Evolutionary conservation across 2,329 filamentous ascomycete species (phyloP), one percentile per base, ranked within the genome.

Genomic region (Clarireedia hainanense): DNA sequence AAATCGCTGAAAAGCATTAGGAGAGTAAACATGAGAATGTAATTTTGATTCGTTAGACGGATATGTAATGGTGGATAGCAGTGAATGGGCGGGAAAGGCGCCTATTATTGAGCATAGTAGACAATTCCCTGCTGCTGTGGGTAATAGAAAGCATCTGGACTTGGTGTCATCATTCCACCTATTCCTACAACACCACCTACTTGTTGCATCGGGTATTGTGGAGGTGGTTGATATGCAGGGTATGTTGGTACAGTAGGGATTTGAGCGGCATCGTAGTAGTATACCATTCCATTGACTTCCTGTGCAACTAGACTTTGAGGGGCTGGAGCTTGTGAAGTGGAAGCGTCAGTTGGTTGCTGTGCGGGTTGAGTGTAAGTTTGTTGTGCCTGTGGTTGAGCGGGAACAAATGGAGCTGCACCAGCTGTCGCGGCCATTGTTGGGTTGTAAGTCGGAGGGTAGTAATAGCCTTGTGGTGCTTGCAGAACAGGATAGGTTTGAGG

Each of bases 261-360:
- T 67, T 91, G 86, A n/a, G 84, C 79, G 6, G 89, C 80, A 67
- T 95, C 88, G 65, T 91, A 91, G 69, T 96, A 99, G 71, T 95
- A 97, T 0, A 96, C 91, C 80, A 95, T 97, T 59, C 94, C 94
- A 64, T 96, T 95, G 61, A 86, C 85, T 74, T 97, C 92, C 70
- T 96, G 91, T 0, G 90, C 89, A 48, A 86, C 80, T 43, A 83
- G 70, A 60, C 76, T 80, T 20, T 86, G 79, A 43, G 50, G 49
- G 42, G 49, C 80, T 20, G 86, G 79, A 6, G 23, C 15, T 20
- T 39, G 43, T 34, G 55, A 49, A 1, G 50, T 43, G 5, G 49
- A 42, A 12, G 6, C 43, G 9, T 57, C 52, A 10, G 57, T 34
- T 50, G 62, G 63, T 17, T 57, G 51, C 15, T 59, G 65, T 42